Percentiles rank a stretch among this genome's conserved stretches.
phyloP scores from a whole-genome alignment of 495 filamentous ascomycete genomes.

The Letharia columbiana region DNA sequence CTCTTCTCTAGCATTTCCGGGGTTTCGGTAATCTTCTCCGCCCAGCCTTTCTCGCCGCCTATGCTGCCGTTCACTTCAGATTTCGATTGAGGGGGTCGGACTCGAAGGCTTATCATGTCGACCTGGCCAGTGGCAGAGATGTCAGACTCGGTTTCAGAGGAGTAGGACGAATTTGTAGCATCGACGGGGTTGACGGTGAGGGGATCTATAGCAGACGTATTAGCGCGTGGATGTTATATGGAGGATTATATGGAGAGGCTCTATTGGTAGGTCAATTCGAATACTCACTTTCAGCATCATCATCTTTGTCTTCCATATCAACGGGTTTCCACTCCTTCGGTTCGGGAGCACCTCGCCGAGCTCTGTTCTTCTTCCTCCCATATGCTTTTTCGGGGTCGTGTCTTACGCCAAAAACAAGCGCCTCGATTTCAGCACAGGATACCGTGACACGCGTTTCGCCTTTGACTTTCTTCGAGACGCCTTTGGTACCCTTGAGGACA shows the following conservation, averaged over 20 bases:
- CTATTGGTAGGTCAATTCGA: not conserved
- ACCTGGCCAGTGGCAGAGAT: not conserved
- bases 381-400: not conserved
- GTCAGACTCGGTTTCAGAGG: not conserved
- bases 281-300: not conserved
- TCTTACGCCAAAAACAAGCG: not conserved
- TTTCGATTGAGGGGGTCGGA: conserved; percentile 32
- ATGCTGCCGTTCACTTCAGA: conserved; percentile 37
- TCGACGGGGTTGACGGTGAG: not conserved
- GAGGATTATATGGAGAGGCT: not conserved
- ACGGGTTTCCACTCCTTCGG: not conserved
- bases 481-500: not conserved
- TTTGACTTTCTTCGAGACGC: not conserved
- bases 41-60: conserved; percentile 37
- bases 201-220: not conserved
- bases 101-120: not conserved
- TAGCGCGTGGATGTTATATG: not conserved
- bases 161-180: not conserved
- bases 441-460: not conserved
- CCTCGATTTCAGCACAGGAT: not conserved
- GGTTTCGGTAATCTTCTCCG: conserved; percentile 34
- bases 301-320: not conserved
- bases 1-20: conserved; percentile 33
- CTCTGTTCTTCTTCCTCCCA: conserved; percentile 1
- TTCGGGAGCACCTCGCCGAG: not conserved